Conservation (phyloP, 139 green algal genomes). For the Raphidocelis subcapitata region DNA sequence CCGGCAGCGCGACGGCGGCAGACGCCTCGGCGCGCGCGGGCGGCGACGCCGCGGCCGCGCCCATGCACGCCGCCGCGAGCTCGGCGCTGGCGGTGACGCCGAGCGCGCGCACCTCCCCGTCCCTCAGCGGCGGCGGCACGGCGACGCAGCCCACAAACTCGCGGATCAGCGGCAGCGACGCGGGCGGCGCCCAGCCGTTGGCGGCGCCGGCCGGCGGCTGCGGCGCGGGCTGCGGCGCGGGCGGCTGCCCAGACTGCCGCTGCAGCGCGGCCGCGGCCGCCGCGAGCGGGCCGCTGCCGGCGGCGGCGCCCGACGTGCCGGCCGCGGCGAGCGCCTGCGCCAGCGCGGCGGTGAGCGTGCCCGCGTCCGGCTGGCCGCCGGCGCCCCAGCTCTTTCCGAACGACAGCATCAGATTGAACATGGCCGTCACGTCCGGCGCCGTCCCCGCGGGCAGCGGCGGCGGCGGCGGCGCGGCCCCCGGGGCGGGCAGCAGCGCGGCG, state of each 20-base stretch:
- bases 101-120: constrained; percentile 16
- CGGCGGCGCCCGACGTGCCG: no score
- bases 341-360: no score
- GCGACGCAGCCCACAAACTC: constrained; percentile 21
- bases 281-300: not conserved
- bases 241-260: not conserved
- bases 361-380: no score
- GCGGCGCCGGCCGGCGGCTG: not conserved
- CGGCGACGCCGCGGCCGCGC: not conserved
- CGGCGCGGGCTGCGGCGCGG: not conserved
- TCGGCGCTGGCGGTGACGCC: constrained; percentile 14
- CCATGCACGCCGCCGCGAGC: not conserved
- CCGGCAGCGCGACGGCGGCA: constrained; percentile 12
- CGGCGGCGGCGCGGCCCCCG: no score
- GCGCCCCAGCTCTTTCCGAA: no score
- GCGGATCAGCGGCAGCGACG: constrained; percentile 6
- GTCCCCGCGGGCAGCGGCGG: no score
- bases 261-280: not conserved
- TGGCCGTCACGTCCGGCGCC: no score
- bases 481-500: no score
- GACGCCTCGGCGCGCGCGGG: not conserved
- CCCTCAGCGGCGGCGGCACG: constrained; percentile 1
- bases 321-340: no score
- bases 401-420: no score
- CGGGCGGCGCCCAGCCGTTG: not conserved